Evolutionary conservation across 257 asterid genomes (phyloP).

Genomic region (Primulina eburnea): DNA sequence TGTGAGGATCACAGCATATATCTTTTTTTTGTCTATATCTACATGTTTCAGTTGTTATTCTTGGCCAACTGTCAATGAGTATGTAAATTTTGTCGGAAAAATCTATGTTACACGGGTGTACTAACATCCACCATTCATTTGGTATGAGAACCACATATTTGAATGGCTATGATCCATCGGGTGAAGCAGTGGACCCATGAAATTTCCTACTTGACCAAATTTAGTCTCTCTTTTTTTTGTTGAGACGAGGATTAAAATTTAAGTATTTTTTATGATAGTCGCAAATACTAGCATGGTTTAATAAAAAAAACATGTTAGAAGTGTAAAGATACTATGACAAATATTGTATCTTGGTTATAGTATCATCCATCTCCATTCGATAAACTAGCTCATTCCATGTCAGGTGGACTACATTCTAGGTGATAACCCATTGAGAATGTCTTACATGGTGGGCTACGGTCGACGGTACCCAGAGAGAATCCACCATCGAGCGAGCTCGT

Average conservation of each 20-base stretch:
- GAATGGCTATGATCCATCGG: no score
- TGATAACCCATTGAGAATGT: constrained; percentile 75
- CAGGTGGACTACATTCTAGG: constrained; percentile 90
- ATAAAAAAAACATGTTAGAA: no score
- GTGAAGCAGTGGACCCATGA: no score
- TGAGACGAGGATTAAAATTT: no score
- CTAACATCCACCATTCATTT: no score
- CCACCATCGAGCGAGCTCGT: constrained; percentile 74
- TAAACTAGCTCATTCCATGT: neutral
- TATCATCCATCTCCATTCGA: neutral
- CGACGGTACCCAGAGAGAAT: constrained; percentile 63
- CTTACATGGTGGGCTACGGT: constrained; percentile 90
- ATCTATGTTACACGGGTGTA: no score
- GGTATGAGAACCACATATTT: no score
- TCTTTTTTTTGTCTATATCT: neutral
- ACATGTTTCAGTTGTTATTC: neutral
- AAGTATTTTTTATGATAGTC: neutral
- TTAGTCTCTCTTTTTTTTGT: no score
- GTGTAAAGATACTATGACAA: no score
- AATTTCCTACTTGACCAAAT: no score
- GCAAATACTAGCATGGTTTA: neutral
- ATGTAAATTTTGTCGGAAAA: no score
- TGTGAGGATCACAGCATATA: neutral
- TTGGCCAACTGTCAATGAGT: neutral
- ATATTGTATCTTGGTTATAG: no score